phyloP scores from a whole-genome alignment of 257 asterid species.

The Asclepias syriaca region DNA sequence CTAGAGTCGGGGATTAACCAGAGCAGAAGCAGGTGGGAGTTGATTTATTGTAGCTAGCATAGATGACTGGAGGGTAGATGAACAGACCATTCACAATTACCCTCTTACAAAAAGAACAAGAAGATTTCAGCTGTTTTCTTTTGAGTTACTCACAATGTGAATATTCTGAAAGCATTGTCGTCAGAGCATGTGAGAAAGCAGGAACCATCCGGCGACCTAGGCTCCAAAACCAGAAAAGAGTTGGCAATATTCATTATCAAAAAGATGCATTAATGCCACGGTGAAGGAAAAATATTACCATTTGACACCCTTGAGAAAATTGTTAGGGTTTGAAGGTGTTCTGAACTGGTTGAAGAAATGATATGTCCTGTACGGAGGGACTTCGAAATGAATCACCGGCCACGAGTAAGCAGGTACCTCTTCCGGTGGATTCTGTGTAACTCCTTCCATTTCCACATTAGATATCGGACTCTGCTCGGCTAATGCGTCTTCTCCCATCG shows the following conservation, averaged over 20 bases:
- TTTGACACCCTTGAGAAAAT: constrained; percentile 86
- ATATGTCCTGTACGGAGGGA: constrained; percentile 67
- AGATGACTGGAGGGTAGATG: not conserved
- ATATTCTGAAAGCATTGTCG: constrained; percentile 59
- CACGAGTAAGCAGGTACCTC: constrained; percentile 24
- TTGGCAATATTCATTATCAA: not conserved
- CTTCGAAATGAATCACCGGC: constrained; percentile 53
- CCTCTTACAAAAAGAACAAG: not conserved
- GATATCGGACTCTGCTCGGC: constrained; percentile 23
- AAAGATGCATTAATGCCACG: not conserved
- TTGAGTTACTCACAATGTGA: constrained; percentile 45
- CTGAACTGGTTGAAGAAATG: constrained; percentile 44
- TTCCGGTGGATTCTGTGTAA: constrained; percentile 21
- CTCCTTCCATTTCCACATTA: constrained; percentile 30
- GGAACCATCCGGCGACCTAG: constrained; percentile 98
- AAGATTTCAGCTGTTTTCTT: not conserved
- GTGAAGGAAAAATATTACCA: constrained; percentile 33
- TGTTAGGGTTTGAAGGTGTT: constrained; percentile 58
- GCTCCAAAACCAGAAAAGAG: not conserved
- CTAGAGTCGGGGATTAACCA: no score
- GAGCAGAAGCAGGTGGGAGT: not conserved
- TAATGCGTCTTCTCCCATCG: constrained; percentile 39
- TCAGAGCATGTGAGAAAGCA: constrained; percentile 81
- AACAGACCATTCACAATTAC: not conserved
- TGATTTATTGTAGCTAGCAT: not conserved